Evolutionary conservation across 2,329 filamentous ascomycete species (phyloP), one percentile per base, ranked within the genome.

Genomic region (Parastagonospora nodorum): DNA sequence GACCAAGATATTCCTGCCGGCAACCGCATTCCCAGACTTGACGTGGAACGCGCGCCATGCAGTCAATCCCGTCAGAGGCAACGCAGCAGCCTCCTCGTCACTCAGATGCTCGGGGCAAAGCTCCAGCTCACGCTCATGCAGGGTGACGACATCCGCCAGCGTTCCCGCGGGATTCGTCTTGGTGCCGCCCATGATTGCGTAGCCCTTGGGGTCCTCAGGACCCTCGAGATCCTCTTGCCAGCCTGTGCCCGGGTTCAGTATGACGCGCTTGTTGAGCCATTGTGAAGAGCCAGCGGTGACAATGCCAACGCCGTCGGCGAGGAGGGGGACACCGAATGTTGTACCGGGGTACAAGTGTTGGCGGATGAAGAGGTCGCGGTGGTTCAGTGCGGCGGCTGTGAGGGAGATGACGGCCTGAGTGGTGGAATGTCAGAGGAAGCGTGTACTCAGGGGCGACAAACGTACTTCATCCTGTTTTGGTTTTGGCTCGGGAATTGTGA

Each of bases 341-440:
- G 91, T 88, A 62, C 84, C 88, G 0, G 93, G 93, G 78, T 97
- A 97, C 35, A 96, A 85, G 68, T 92, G 88, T 74, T 94, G 92
- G 47, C 93, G 89, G 75, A 96, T 89, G 78, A 97, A 97, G 62
- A 96, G 85, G 74, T 97, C 94, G 64, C 92, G 89, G 78, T 97
- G 94, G 79, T 97, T 97, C 43, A 97, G 85, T 11, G 93, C 88
- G 1, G 88, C 89, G 44, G 92, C 89, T 31, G 84, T 82, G 67
- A 97, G 79, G 66, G 84, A 85, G 55, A 97, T 78, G 6, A 95
- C 80, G 59, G 96, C 79, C 72, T 97, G 82, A 55, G 46, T 80
- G 12, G 83, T 82, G 47, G 53, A 46, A 45, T 9, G 35, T 35
- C 4, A 14, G 15, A 8, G 19, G 16, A 41, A 12, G 15, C 15